Evolutionary conservation across 2,329 filamentous ascomycete genomes (phyloP), one percentile per base, ranked within the genome.

Genomic region (Hypoxylon sp.): DNA sequence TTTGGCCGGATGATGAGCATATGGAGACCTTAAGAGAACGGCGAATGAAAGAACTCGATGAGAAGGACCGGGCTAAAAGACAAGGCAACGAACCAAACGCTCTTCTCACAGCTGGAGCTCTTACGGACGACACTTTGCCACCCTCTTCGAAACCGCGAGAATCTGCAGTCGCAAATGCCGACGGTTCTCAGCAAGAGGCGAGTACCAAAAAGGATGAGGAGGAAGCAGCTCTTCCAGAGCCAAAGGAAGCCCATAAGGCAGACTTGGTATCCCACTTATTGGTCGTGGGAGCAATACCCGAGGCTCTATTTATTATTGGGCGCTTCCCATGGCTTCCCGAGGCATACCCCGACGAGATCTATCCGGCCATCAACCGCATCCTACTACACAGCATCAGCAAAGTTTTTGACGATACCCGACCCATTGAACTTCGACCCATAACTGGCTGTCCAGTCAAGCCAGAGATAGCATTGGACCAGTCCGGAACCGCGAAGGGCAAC

Each of bases 291-390:
- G 95, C 96, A 30, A 85, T 99, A 35, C 96, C 96, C 0, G 96
- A 99, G 81, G 91, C 96, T 1, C 85, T 99, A 1, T 98, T 95
- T 79, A 93, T 99, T 61, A 87, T 98, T 6, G 95, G 95, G 35
- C 91, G 92, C 60, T 97, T 97, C 75, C 93, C 94, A 13, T 99
- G 96, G 95, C 87, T 99, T 53, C 88, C 94, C 10, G 94, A 98
- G 65, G 89, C 91, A 3, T 95, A 93, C 72, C 90, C 93, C 0
- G 93, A 97, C 50, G 86, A 98, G 10, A 88, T 93, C 2, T 90
- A 92, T 33, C 91, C 76, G 2, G 90, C 86, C 61, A 88, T 98
- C 56, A 92, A 97, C 79, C 93, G 97, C 37, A 92, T 99, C 30
- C 84, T 97, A 2, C 90, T 94, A 73, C 89, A 96, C 72, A 95